Base-by-base conservation (phyloP, 2,329 filamentous ascomycete species). In the Erysiphe pulchra region DNA sequence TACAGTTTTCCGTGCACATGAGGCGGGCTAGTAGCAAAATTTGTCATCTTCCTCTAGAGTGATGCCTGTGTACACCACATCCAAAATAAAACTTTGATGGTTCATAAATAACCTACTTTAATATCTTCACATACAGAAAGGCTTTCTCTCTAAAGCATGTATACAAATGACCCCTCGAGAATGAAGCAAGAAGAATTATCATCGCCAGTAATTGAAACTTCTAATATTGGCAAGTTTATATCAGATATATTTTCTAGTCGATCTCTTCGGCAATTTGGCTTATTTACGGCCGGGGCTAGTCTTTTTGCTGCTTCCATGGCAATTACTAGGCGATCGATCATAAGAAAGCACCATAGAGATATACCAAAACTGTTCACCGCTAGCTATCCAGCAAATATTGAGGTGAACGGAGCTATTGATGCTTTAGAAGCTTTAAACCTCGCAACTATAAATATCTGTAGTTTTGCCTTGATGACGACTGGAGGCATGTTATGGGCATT, bases 401-500 rank as follows among this genome's bases (percentile, higher is more conserved):
- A 65, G 40, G 67, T 73, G 28, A 78, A 77, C 55, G 75, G 76
- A 8, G 69, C 73, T 1, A 59, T 80, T 36, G 77, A 94, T 50
- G 87, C 87, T 0, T 62, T 80, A 32, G 80, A 92, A 61, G 87
- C 87, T 0, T 65, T 98, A 18, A 80, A 77, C 43, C 65, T 94
- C 33, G 90, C 87, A 0, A 93, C 86, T 0, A 69, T 94, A 53
- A 93, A 93, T 54, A 82, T 90, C 12, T 56, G 76, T 31, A 80
- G 77, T 53, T 71, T 90, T 44, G 77, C 70, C 0, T 74, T 93
- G 59, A 74, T 92, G 69, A 62, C 70, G 9, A 68, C 73, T 0
- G 90, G 87, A 3, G 84, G 79, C 0, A 60, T 77, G 11, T 66
- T 82, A 50, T 92, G 79, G 69, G 76, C 73, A 0, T 73, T 90